Percentiles rank a stretch among this genome's conserved stretches.
phyloP scores from a whole-genome alignment of 1,139 yeast genomes.

The Nematodospora anomalae region DNA sequence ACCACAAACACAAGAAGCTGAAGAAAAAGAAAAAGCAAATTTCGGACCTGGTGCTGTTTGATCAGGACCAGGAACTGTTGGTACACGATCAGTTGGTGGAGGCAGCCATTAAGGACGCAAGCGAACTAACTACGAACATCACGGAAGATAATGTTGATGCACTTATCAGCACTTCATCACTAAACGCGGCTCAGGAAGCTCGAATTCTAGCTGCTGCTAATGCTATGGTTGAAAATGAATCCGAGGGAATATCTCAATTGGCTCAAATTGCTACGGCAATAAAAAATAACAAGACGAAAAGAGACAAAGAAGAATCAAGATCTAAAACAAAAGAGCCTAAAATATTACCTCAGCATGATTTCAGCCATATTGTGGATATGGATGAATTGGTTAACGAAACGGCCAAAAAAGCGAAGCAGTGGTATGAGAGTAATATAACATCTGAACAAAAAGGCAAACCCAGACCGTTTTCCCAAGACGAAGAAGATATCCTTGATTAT shows the following conservation, averaged over 20 bases:
- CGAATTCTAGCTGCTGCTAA: conserved; percentile 22
- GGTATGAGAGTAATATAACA: conserved; percentile 38
- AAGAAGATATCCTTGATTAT: conserved; percentile 67
- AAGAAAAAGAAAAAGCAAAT: conserved; percentile 4
- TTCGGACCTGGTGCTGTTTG: neutral
- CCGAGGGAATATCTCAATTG: conserved; percentile 19
- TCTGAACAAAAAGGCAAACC: conserved; percentile 34
- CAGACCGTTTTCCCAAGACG: conserved; percentile 57
- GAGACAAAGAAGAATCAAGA: conserved; percentile 5
- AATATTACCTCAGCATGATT: conserved; percentile 14
- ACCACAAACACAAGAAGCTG: conserved; percentile 4
- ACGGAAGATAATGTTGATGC: neutral
- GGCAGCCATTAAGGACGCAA: conserved; percentile 65
- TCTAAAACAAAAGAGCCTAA: conserved; percentile 11
- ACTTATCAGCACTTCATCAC: neutral
- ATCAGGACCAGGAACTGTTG: conserved; percentile 17
- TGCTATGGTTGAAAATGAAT: conserved; percentile 21
- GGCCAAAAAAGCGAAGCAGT: conserved; percentile 32
- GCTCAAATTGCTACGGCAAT: conserved; percentile 29
- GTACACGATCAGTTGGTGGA: conserved; percentile 63
- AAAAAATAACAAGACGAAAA: conserved; percentile 1
- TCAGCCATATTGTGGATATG: conserved; percentile 29
- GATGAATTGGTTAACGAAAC: conserved; percentile 41
- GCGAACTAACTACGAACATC: conserved; percentile 38
- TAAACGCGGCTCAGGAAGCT: conserved; percentile 1